Evolutionary conservation across 208 protist genomes (phyloP).

Genomic region (Wallacemonas sp.): DNA sequence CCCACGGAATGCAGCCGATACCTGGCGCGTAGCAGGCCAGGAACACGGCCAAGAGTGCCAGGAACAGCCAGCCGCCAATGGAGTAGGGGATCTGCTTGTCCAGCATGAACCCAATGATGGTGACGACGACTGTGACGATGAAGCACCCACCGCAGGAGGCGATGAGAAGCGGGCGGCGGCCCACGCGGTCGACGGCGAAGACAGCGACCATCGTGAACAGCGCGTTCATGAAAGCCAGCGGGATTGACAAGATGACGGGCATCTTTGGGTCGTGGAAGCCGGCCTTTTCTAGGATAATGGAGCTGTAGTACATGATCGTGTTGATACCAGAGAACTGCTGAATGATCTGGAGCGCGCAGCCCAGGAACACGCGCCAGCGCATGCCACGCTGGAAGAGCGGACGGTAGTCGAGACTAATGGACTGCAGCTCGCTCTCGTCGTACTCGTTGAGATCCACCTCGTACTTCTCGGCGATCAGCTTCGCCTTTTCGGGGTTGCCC

Average conservation of each 20-base stretch:
- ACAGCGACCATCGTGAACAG: conserved; percentile 78
- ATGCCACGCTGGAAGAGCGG: conserved; percentile 55
- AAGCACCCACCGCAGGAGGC: conserved; percentile 74
- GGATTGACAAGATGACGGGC: conserved; percentile 82
- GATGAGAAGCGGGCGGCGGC: conserved; percentile 70
- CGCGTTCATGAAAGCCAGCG: conserved; percentile 88
- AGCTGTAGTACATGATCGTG: conserved; percentile 94
- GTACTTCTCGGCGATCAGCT: conserved; percentile 50
- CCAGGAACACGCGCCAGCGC: conserved; percentile 71
- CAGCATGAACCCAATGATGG: conserved; percentile 62
- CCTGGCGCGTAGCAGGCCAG: conserved; percentile 86
- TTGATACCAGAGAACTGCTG: conserved; percentile 94
- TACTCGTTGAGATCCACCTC: conserved; percentile 65
- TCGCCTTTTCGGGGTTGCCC: conserved; percentile 46
- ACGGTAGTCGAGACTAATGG: conserved; percentile 60
- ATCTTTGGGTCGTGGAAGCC: conserved; percentile 75
- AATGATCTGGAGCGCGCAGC: conserved; percentile 86
- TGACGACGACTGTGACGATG: conserved; percentile 50
- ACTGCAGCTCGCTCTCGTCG: conserved; percentile 35
- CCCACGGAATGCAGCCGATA: conserved; percentile 91
- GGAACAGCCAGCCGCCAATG: conserved; percentile 73
- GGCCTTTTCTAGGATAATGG: conserved; percentile 83
- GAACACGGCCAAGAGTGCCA: conserved; percentile 76
- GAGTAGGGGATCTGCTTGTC: conserved; percentile 56
- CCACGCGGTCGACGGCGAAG: conserved; percentile 84